phyloP scores from a whole-genome alignment of 1,284 basidiomycete genomes.

The Cryptococcus floricola region DNA sequence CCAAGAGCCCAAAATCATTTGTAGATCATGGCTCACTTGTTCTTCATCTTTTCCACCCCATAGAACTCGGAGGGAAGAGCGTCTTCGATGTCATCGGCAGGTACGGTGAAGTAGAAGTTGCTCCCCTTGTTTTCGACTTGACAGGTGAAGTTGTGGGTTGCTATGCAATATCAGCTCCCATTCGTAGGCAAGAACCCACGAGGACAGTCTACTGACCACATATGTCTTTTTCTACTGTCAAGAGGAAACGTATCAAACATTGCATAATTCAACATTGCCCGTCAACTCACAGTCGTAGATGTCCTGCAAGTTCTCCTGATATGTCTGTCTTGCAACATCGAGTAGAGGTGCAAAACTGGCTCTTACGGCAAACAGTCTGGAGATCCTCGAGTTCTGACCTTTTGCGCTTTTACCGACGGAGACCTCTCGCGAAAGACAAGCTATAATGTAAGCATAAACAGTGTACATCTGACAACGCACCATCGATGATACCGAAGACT shows the following conservation, averaged over 20 bases:
- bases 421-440: slow-evolving; percentile 2
- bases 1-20: not conserved
- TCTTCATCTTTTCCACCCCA: slow-evolving; percentile 4
- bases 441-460: not conserved
- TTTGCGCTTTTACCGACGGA: not conserved
- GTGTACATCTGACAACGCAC: not conserved
- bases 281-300: slow-evolving; percentile 50
- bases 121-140: not conserved
- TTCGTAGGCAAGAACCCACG: not conserved
- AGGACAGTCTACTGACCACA: not conserved
- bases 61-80: slow-evolving; percentile 8
- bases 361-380: slow-evolving; percentile 74
- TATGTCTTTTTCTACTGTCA: slow-evolving; percentile 5
- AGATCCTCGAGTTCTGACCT: not conserved
- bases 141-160: not conserved
- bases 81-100: not conserved
- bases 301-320: slow-evolving; percentile 82
- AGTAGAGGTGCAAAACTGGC: slow-evolving; percentile 75
- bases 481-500: not conserved
- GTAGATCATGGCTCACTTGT: slow-evolving; percentile 2
- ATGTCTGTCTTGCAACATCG: slow-evolving; percentile 87
- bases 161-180: not conserved
- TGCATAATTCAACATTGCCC: not conserved
- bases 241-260: not conserved
- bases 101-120: slow-evolving; percentile 9